phyloP scores from a whole-genome alignment of 2,329 filamentous ascomycete species.

The Ceratocystis cacaofunesta region DNA sequence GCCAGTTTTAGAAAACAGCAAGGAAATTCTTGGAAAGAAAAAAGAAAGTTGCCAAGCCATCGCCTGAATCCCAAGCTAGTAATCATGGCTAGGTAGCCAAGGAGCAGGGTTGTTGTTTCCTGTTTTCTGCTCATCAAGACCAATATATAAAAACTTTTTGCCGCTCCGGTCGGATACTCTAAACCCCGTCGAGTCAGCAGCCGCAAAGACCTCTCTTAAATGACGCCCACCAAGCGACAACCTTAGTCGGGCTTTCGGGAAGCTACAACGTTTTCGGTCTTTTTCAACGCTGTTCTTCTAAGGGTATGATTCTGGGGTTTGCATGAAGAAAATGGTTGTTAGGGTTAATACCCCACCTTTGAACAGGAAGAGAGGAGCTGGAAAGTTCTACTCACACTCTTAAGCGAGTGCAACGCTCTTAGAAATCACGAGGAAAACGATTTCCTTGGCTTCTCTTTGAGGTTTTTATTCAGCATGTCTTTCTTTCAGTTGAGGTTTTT shows the following conservation, averaged over 20 bases:
- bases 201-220: neutral
- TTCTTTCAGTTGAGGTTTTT: too few relatives aligned
- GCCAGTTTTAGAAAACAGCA: neutral
- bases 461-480: too few relatives aligned
- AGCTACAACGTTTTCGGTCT: too few relatives aligned
- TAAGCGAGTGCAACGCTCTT: constrained; percentile 7
- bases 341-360: neutral
- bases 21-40: neutral
- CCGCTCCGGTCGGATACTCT: neutral
- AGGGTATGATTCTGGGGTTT: neutral
- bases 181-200: neutral
- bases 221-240: neutral
- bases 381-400: neutral
- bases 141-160: neutral
- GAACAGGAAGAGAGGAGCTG: neutral
- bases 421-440: neutral
- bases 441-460: too few relatives aligned
- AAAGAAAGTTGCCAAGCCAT: neutral
- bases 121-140: neutral
- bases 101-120: neutral
- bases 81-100: neutral
- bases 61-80: too few relatives aligned
- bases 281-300: neutral
- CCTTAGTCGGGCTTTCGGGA: too few relatives aligned
- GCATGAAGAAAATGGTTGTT: neutral